Base-by-base conservation (phyloP, 2,329 filamentous ascomycete species). In the Scedosporium apiospermum region DNA sequence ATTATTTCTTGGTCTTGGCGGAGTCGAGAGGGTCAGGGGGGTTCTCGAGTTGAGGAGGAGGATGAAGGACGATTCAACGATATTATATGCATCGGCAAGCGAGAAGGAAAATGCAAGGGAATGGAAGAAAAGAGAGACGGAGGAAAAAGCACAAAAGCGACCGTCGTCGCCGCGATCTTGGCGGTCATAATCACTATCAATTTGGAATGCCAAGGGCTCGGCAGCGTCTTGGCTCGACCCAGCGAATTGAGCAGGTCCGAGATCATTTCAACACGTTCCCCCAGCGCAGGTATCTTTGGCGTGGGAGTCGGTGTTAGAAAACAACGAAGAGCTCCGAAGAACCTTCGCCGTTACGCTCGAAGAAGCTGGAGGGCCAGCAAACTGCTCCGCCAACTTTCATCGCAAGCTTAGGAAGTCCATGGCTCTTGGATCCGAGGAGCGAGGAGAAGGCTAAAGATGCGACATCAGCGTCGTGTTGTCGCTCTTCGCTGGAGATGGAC, bases 91-190 rank as follows among this genome's bases (percentile, higher is more conserved):
- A 58, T 38, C 27, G 27, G 7, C 26, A 58, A 58, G 16, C 57
- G 14, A n/a, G 16, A 26, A 9, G 49, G 44, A 26, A 27, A 42
- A 60, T 60, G 27, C 34, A 53, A 27, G 49, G 53, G 16, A 27
- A 61, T 26, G 59, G 46, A 57, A 59, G 57, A 60, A 46, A 49
- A 63, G 59, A 53, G 61, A 58, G 41, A 58, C 12, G 57, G 55
- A 60, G 61, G 53, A 44, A 57, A 63, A 51, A 46, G 59, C 44
- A 49, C 55, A 18, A 44, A 42, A 44, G 42, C 57, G 38, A 23
- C 46, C 14, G 44, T 58, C 59, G 2, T 60, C 58, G 58, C 30
- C 58, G 46, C 59, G 59, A 61, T 61, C 59, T 61, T 61, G 59
- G 59, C 59, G 59, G 34, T 21, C 59, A 46, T 49, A 27, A 51